Base-by-base conservation (phyloP, 192 early-diverging fungal genomes). In the Fimicolochytrium jonesii region DNA sequence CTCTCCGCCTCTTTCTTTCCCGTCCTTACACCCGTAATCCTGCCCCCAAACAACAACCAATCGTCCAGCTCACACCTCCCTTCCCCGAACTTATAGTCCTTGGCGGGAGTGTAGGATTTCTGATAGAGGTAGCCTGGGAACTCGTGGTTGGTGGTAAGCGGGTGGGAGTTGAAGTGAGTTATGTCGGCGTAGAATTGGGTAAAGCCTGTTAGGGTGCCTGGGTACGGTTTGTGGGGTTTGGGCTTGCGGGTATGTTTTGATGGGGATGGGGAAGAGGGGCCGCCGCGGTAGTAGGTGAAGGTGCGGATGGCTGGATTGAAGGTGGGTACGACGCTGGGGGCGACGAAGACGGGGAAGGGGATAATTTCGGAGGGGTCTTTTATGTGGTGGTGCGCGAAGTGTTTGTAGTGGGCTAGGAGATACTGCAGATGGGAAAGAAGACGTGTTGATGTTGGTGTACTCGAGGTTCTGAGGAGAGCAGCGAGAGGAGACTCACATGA, bases 271-370 rank as follows among this genome's bases (percentile, higher is more conserved):
- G 23, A 6, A 2, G 33, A 22, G 6, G 20, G 4, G 25, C 7
- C 9, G 9, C 7, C 10, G 28, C 3, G 15, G 37, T 39, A 7
- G 52, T 71, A 68, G n/a, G 7, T 39, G 37, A 61, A 71, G 2
- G 58, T 55, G 3, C 73, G 49, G 3, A 68, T 29, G 17, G 53
- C 48, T 3, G 73, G 73, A 32, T 75, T 71, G 56, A 71, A 71
- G n/a, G 59, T 60, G 9, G 73, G 73, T 7, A 71, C 68, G 20
- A 75, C 73, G 22, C 53, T 59, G 6, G 73, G 67, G n/a, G 64
- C 45, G 17, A 75, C 69, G 13, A 75, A 67, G 15, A 71, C 43
- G 32, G 73, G 56, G 2, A 9, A 22, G 25, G 31, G 56, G 13
- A 35, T 29, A 20, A 6, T 7, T 9, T 17, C 28, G 15, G 23